Evolutionary conservation across 1,139 yeast genomes (phyloP).

Genomic region (Taiozyma sp.): DNA sequence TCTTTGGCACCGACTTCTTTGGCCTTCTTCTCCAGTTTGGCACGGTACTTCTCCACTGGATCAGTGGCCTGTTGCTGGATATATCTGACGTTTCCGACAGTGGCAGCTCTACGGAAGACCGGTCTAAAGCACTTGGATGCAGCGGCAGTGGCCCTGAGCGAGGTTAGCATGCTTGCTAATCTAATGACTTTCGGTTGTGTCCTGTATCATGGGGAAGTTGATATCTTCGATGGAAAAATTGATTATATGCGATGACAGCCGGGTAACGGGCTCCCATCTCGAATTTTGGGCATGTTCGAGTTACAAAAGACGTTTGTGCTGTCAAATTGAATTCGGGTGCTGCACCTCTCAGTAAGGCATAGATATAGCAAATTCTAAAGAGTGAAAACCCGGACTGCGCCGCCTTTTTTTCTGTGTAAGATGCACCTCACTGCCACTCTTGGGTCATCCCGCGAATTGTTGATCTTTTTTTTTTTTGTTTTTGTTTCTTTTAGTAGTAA

Average conservation of each 20-base stretch:
- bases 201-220: too few species aligned
- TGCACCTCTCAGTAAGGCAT: too few species aligned
- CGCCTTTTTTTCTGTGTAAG: too few species aligned
- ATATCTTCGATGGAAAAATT: not conserved
- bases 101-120: conserved; percentile 12
- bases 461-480: not conserved
- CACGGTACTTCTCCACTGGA: conserved; percentile 20
- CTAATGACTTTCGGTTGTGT: too few species aligned
- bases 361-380: too few species aligned
- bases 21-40: conserved; percentile 46
- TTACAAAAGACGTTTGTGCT: too few species aligned
- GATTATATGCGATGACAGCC: not conserved
- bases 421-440: too few species aligned
- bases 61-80: conserved; percentile 9
- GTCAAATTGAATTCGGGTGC: too few species aligned
- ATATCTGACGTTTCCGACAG: conserved; percentile 13
- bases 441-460: not conserved
- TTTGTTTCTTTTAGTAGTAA: not conserved
- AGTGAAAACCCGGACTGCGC: too few species aligned
- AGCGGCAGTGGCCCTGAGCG: not conserved
- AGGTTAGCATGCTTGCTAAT: not conserved
- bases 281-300: too few species aligned
- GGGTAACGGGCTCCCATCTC: not conserved
- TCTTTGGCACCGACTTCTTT: conserved; percentile 40
- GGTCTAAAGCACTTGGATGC: not conserved